Base-by-base conservation (phyloP, 345 rosid genomes). In the Moringa oleifera region DNA sequence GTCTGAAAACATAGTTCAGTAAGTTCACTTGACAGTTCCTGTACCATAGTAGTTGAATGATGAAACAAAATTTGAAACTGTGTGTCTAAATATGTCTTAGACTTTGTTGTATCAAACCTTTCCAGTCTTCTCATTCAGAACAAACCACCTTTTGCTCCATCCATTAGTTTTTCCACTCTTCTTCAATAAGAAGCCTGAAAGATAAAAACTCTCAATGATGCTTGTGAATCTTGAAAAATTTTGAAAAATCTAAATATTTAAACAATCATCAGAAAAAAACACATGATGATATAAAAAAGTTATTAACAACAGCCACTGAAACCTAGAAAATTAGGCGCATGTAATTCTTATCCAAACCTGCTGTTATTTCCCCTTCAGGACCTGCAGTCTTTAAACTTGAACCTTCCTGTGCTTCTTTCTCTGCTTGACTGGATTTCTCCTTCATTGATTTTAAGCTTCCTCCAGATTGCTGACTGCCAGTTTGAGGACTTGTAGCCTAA, bases 61-160 rank as follows among this genome's bases (percentile, higher is more conserved):
- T n/a, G n/a, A n/a, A n/a, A n/a, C n/a, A n/a, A n/a, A n/a, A n/a
- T n/a, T n/a, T n/a, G n/a, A n/a, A n/a, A 33, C 23, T 56, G 20
- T n/a, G 58, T 18, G 61, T n/a, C n/a, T n/a, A n/a, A n/a, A n/a
- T n/a, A n/a, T n/a, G n/a, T n/a, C n/a, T n/a, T n/a, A n/a, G n/a
- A n/a, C n/a, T n/a, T n/a, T n/a, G n/a, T n/a, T n/a, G n/a, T n/a
- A n/a, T n/a, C 86, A 71, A 65, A 87, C 99, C 96, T 95, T 95
- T 77, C 99, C 98, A 68, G 77, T 91, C 79, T 89, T 95, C 74
- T 89, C 96, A 80, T 89, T 95, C 67, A 95, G 74, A 52, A 95
- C 99, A 83, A 95, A 95, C 97, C 97, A 95, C 54, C 93, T 79
- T 75, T 75, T 76, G 65, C 93, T 85, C 99, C 99, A 95, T 24